Evolutionary conservation across 1,139 yeast species (phyloP).

Genomic region (Kurtzmaniella natalensis): DNA sequence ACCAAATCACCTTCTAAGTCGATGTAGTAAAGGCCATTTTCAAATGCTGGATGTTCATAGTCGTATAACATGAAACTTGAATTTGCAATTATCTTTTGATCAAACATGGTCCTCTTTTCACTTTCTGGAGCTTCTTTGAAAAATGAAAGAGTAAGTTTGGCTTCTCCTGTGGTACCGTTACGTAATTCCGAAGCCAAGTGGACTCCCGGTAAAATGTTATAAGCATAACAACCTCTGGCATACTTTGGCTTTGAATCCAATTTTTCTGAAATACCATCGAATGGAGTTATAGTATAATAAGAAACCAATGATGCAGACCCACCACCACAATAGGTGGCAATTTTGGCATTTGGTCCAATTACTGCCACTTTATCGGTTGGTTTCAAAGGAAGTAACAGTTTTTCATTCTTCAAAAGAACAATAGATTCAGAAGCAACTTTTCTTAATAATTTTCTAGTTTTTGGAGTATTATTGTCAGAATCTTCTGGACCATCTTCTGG

Average conservation of each 20-base stretch:
- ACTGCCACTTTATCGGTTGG: constrained; percentile 27
- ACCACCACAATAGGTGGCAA: constrained; percentile 31
- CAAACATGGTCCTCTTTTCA: no score
- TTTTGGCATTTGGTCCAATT: constrained; percentile 36
- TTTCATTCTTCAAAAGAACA: constrained; percentile 51
- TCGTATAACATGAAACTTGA: background rate
- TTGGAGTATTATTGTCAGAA: constrained; percentile 38
- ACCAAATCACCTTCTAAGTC: constrained; percentile 40
- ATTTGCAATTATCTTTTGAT: background rate
- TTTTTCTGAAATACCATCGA: constrained; percentile 26
- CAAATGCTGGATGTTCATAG: constrained; percentile 3
- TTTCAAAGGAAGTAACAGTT: constrained; percentile 34
- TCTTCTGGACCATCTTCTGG: constrained; percentile 34
- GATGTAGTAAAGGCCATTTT: constrained; percentile 28
- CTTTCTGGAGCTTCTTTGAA: no score
- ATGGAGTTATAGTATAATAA: constrained; percentile 29
- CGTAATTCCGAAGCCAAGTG: no score
- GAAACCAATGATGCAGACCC: constrained; percentile 34
- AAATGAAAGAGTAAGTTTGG: no score
- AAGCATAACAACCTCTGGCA: no score
- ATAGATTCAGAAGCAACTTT: constrained; percentile 47
- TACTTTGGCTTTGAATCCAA: no score
- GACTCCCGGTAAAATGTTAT: no score
- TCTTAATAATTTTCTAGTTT: constrained; percentile 41
- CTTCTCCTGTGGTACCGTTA: no score